Evolutionary conservation across 306 rosid genomes (phyloP).

Genomic region (Phaseolus lunatus): DNA sequence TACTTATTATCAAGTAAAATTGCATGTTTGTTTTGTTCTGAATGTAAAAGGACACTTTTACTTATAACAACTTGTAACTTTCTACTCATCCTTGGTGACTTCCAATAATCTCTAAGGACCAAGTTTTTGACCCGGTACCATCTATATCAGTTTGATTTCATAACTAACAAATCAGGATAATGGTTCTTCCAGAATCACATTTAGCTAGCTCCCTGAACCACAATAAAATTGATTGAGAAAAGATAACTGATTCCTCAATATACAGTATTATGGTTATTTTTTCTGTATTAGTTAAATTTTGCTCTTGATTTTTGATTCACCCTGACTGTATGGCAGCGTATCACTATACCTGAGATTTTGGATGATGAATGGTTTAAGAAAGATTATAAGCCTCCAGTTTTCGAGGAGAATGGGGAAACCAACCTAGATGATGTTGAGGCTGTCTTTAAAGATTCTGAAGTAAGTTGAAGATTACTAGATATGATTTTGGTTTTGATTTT

Average conservation of each 20-base stretch:
- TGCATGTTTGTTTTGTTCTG: not conserved
- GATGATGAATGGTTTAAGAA: constrained; percentile 95
- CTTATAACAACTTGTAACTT: constrained; percentile 25
- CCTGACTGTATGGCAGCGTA: constrained; percentile 70
- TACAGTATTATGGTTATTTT: constrained; percentile 6
- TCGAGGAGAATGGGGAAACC: constrained; percentile 80
- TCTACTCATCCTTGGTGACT: constrained; percentile 10
- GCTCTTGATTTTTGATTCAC: constrained; percentile 40
- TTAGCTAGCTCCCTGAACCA: not conserved
- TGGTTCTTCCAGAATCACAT: constrained; percentile 22
- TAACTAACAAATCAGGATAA: constrained; percentile 17
- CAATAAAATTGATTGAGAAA: not conserved
- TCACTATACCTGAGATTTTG: constrained; percentile 76
- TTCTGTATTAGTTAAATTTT: constrained; percentile 31
- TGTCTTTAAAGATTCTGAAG: constrained; percentile 92
- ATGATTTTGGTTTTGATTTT: constrained; percentile 25
- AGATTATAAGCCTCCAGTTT: constrained; percentile 78
- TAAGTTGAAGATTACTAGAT: constrained; percentile 55
- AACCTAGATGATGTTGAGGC: constrained; percentile 97
- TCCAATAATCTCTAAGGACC: constrained; percentile 4
- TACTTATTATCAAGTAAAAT: constrained; percentile 34
- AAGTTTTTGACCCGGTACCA: constrained; percentile 10
- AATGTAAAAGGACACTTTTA: constrained; percentile 26
- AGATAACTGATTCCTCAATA: not conserved
- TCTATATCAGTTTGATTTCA: constrained; percentile 31